phyloP scores from a whole-genome alignment of 495 filamentous ascomycete species.

The Penicillium argentinense region DNA sequence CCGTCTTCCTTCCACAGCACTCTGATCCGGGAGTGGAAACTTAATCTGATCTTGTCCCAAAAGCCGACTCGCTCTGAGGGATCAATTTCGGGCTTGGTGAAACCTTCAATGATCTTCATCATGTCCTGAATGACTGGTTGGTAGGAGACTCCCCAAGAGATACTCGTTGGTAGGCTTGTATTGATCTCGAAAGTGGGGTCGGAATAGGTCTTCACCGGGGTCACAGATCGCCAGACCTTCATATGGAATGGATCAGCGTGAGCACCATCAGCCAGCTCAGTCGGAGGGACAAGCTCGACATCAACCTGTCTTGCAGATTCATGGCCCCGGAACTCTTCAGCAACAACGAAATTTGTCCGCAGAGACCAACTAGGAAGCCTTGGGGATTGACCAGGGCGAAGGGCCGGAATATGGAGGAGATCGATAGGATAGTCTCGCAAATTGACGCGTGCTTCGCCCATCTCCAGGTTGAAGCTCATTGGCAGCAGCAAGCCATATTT shows the following conservation, averaged over 20 bases:
- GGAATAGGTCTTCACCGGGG: slow-evolving; percentile 95
- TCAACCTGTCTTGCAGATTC: slow-evolving; percentile 76
- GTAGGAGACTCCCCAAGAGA: slow-evolving; percentile 96
- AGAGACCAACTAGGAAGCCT: slow-evolving; percentile 80
- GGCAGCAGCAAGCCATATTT: slow-evolving; percentile 86
- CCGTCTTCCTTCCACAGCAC: slow-evolving; percentile 93
- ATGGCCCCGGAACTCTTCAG: slow-evolving; percentile 81
- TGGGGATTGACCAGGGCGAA: slow-evolving; percentile 75
- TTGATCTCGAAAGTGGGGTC: slow-evolving; percentile 90
- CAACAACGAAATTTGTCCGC: slow-evolving; percentile 92
- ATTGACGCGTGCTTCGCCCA: slow-evolving; percentile 84
- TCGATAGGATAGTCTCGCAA: slow-evolving; percentile 93
- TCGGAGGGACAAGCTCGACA: slow-evolving; percentile 81
- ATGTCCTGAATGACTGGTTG: slow-evolving; percentile 99
- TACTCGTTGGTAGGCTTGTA: slow-evolving; percentile 83
- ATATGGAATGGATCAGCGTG: slow-evolving; percentile 62
- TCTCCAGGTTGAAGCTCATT: slow-evolving; percentile 83
- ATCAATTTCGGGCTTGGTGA: slow-evolving; percentile 93
- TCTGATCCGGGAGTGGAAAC: slow-evolving; percentile 87
- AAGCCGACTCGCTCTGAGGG: slow-evolving; percentile 92
- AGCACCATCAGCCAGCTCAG: slow-evolving; percentile 46
- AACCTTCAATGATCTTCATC: slow-evolving; percentile 99
- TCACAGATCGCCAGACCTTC: slow-evolving; percentile 86
- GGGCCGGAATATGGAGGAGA: slow-evolving; percentile 82
- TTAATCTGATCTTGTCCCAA: slow-evolving; percentile 98